These are phyloP conservation scores for Corymbia citriodora DNA, from an alignment of 441 rosid genomes.

Conservation along the genomic window DNA sequence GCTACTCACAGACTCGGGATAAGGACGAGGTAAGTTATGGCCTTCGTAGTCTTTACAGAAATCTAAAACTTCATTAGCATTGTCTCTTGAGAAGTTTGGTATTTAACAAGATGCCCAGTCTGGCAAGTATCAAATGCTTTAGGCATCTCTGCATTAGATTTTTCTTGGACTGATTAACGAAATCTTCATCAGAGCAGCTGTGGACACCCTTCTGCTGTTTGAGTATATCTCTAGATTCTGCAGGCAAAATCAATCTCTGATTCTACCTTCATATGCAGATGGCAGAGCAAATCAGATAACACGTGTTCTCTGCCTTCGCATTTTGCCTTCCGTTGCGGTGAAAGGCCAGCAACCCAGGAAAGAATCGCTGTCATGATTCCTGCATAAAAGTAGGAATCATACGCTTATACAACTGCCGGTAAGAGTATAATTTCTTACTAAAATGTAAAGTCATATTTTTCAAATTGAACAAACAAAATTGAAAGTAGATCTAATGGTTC, in stretches of 20 bases:
- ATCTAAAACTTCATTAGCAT: background rate
- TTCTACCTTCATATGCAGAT: background rate
- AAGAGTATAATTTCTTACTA: background rate
- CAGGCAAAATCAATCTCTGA: background rate
- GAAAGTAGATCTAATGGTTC: background rate
- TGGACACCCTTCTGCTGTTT: background rate
- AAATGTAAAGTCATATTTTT: background rate
- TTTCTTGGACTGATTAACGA: background rate
- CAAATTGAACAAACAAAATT: background rate
- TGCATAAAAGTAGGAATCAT: background rate
- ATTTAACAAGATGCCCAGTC: background rate
- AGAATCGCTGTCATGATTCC: conserved; percentile 4
- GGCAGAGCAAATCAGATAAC: conserved; percentile 7
- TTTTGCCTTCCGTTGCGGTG: conserved; percentile 3
- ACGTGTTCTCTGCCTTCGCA: background rate
- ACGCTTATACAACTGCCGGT: background rate
- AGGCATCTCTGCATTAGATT: background rate
- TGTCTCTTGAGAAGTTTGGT: background rate
- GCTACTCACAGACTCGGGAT: background rate
- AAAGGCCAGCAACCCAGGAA: conserved; percentile 26
- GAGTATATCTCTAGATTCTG: background rate
- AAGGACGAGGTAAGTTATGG: background rate
- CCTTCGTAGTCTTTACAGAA: background rate
- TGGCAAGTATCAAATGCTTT: background rate
- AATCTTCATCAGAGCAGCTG: background rate